phyloP scores from a whole-genome alignment of 2,329 filamentous ascomycete genomes.

The Penicillium sp. region DNA sequence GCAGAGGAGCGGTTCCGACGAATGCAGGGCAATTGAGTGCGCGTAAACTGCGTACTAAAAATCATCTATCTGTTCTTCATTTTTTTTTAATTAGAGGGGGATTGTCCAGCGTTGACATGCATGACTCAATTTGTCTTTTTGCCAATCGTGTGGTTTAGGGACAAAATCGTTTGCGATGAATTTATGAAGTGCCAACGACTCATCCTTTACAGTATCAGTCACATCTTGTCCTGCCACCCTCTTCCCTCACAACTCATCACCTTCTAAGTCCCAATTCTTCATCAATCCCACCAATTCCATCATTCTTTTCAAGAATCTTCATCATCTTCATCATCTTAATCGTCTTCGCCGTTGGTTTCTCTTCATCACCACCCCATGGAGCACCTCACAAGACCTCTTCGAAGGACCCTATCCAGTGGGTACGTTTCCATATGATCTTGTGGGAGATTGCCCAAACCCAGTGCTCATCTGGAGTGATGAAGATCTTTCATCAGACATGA shows the following conservation, averaged over 20 bases:
- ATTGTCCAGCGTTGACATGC: neutral
- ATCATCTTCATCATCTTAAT: no score
- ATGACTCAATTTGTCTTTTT: neutral
- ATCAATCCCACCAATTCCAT: no score
- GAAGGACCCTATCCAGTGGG: no score
- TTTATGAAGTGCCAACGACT: neutral
- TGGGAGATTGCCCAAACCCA: no score
- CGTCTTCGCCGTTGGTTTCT: no score
- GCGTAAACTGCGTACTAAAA: neutral
- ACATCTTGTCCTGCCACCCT: neutral
- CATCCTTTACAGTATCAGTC: neutral
- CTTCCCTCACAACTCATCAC: neutral
- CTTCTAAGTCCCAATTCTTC: neutral
- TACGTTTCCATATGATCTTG: no score
- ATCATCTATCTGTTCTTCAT: neutral
- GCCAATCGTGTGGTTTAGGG: neutral
- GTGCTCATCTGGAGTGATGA: no score
- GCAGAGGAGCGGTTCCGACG: constrained; percentile 82
- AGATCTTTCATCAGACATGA: no score
- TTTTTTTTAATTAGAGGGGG: neutral
- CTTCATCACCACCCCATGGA: no score
- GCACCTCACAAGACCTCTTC: no score
- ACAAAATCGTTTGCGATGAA: neutral
- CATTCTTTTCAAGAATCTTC: no score
- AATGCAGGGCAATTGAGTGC: constrained; percentile 51